Percentiles rank a stretch among this genome's conserved stretches.
phyloP scores from a whole-genome alignment of 2,329 filamentous ascomycete species.

The Nigrograna mackinnonii region DNA sequence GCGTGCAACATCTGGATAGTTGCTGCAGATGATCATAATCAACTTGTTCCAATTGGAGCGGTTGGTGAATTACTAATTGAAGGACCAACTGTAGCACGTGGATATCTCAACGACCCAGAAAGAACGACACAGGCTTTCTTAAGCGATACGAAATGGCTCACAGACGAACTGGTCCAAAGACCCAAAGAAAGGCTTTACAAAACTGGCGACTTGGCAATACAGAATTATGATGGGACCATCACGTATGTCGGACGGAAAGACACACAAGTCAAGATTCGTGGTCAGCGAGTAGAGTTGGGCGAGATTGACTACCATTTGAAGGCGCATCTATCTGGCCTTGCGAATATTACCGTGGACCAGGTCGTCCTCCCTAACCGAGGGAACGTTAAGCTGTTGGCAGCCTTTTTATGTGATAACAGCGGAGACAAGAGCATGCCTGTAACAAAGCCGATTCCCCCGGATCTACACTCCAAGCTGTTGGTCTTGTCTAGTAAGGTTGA shows the following conservation, averaged over 20 bases:
- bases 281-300: conserved; percentile 21
- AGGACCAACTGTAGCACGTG: conserved; percentile 19
- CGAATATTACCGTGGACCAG: conserved; percentile 10
- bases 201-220: conserved; percentile 23
- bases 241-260: conserved; percentile 22
- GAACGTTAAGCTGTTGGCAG: conserved; percentile 11
- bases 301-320: conserved; percentile 23
- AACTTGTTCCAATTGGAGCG: conserved; percentile 16
- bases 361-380: conserved; percentile 10
- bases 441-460: background rate
- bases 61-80: conserved; percentile 28
- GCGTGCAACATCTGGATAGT: conserved; percentile 27
- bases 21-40: conserved; percentile 16
- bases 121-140: conserved; percentile 19
- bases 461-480: conserved; percentile 8
- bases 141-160: conserved; percentile 9
- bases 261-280: conserved; percentile 23
- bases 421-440: conserved; percentile 2
- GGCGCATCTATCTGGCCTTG: conserved; percentile 4
- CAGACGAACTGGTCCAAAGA: conserved; percentile 7
- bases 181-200: conserved; percentile 15
- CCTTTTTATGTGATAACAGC: conserved; percentile 10
- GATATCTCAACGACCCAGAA: conserved; percentile 23
- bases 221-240: conserved; percentile 16
- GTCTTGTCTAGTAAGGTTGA: conserved; percentile 7